Base-by-base conservation (phyloP, 2,329 filamentous ascomycete species). In the Thielaviopsis populi region DNA sequence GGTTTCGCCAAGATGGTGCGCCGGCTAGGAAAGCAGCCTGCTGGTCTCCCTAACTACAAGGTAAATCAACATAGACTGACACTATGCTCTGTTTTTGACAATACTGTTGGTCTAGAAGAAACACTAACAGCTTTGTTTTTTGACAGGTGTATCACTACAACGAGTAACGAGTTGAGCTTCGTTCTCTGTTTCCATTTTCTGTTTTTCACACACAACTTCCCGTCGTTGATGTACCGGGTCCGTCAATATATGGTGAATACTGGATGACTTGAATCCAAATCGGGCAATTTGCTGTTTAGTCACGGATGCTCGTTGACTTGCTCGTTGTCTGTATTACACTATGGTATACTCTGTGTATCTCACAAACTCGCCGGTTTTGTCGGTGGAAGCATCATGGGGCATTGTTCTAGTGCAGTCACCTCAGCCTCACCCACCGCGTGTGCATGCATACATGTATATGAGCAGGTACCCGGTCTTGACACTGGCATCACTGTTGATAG, bases 1-100 rank as follows among this genome's bases (percentile, higher is more conserved):
- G 94, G 94, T 0, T 99, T 99, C 71, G 91, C 94, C 19, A 96
- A 92, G 76, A 99, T 99, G 94, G 91, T 91, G 13, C 87, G 83
- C 73, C 80, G 94, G 68, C 74, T 99, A 71, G 91, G 91, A 59
- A 96, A 91, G 85, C 80, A 86, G 67, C 83, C 88, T 65, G 90
- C 81, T 69, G 94, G 94, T n/a, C 77, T 97, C 71, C 94, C 94
- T 50, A 96, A 97, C 76, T 99, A 99, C 77, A 91, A 92, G 80
- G 94, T 96, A 76, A 73, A 83, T 75, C 2, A 19, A 58, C 37
- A 19, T 7, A 48, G 27, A 11, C 33, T 22, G 13, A 22, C 17
- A 15, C 33, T 8, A 37, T 1, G 4, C 3, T 37, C 33, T 8
- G 3, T 8, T 6, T 37, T 37, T 4, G 8, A 37, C 4, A 37